Evolutionary conservation across 768 basidiomycete species (phyloP).

Genomic region (Mycena capillaripes): DNA sequence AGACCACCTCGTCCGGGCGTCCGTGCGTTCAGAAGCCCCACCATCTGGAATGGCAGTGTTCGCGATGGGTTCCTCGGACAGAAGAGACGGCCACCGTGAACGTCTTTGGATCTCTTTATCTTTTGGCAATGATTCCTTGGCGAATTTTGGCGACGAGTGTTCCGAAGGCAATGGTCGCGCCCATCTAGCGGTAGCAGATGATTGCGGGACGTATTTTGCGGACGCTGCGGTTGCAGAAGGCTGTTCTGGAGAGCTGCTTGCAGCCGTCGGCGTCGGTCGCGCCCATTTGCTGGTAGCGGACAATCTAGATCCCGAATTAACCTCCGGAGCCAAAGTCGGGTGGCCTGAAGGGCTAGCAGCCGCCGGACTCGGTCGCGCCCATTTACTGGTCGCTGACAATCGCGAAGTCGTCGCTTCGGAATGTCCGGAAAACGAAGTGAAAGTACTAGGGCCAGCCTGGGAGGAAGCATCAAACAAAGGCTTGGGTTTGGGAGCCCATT

Average conservation of each 20-base stretch:
- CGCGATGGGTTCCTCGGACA: not conserved
- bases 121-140: not conserved
- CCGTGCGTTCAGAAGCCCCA: not conserved
- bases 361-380: not conserved
- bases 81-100: slow-evolving; percentile 25
- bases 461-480: not conserved
- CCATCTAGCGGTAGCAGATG: no score
- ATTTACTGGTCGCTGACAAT: no score
- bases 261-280: not conserved
- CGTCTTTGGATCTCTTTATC: not conserved
- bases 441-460: slow-evolving; percentile 23
- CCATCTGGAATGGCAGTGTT: not conserved
- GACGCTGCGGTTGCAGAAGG: not conserved
- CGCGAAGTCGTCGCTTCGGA: not conserved
- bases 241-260: no score
- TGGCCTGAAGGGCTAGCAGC: not conserved
- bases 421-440: not conserved
- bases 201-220: no score
- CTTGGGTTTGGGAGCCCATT: slow-evolving; percentile 31
- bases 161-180: not conserved
- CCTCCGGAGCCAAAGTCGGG: not conserved
- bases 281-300: slow-evolving; percentile 30
- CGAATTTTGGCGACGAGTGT: not conserved
- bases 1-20: slow-evolving; percentile 11
- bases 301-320: not conserved